Percentiles rank a stretch among this genome's conserved stretches.
These are phyloP conservation scores for Mycena venus DNA, from an alignment of 768 basidiomycete species.

Conservation along the genomic window DNA sequence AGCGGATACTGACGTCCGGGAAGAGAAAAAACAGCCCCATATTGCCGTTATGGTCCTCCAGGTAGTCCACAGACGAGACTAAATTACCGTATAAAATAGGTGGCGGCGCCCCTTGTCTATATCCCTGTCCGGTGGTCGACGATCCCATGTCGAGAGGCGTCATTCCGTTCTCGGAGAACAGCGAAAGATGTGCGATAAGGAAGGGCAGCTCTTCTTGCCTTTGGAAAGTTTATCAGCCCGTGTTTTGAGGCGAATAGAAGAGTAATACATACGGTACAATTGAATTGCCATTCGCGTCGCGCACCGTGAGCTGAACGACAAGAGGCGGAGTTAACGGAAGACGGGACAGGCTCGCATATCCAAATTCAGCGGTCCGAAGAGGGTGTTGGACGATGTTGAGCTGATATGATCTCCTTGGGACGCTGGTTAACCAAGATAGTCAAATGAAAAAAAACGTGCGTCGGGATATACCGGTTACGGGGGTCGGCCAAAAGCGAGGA, in stretches of 20 bases:
- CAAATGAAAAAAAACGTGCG: conserved; percentile 21
- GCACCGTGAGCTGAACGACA: conserved; percentile 83
- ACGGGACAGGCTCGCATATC: conserved; percentile 78
- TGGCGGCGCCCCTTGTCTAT: conserved; percentile 58
- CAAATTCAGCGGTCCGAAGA: conserved; percentile 85
- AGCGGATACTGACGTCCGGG: conserved; percentile 89
- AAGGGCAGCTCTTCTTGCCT: conserved; percentile 92
- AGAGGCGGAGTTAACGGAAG: conserved; percentile 88
- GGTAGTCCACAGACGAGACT: conserved; percentile 83
- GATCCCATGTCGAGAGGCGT: conserved; percentile 76
- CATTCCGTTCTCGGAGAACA: conserved; percentile 78
- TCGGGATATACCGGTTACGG: conserved; percentile 62
- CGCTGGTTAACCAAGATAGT: not conserved
- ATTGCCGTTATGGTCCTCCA: conserved; percentile 86
- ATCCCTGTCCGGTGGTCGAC: conserved; percentile 53
- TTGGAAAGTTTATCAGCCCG: conserved; percentile 34
- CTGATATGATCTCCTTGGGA: conserved; percentile 67
- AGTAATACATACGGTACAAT: conserved; percentile 79
- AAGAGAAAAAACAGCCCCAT: conserved; percentile 91
- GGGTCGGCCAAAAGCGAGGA: conserved; percentile 70
- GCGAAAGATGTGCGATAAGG: conserved; percentile 84
- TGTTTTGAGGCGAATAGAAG: conserved; percentile 16
- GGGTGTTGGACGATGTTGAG: conserved; percentile 92
- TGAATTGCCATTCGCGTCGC: conserved; percentile 77
- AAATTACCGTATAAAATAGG: conserved; percentile 87